Evolutionary conservation across 2,329 filamentous ascomycete species (phyloP), one percentile per base, ranked within the genome.

Genomic region (Colletotrichum falcatum): DNA sequence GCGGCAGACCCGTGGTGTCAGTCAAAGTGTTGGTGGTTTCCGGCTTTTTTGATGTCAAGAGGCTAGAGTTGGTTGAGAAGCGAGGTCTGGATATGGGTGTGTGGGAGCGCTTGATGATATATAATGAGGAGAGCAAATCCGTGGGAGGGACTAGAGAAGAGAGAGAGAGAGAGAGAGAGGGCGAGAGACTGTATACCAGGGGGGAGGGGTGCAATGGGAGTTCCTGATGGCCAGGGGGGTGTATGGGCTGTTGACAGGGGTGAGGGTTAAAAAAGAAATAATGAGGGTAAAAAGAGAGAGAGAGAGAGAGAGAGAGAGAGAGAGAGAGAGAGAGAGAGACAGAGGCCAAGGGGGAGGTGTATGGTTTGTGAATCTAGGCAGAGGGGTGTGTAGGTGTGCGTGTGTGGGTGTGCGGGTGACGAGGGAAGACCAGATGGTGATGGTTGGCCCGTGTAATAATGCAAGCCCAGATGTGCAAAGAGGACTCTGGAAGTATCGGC

Each of bases 81-180:
- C 33, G 46, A 65, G 5, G 53, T 33, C 30, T 12, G 2, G 12
- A 6, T 20, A 62, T 67, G 44, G 46, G 44, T 42, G 54, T 33
- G 67, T 62, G 63, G 67, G 67, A 70, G 28, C 51, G 63, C 67
- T 67, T 70, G 67, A 59, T 67, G 64, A 70, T 70, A 70, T 67
- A 70, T 70, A 70, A 37, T 30, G 35, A 44, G 66, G 51, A 12
- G 56, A 68, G 66, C 56, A 44, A 37, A 23, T 39, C 66, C 53
- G 55, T 37, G 63, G 67, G 33, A 66, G 56, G n/a, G 56, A 66
- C 60, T 8, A 49, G 59, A 39, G 49, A n/a, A 54, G 51, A n/a
- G 51, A 33, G 53, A 42, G 53, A 42, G 39, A 42, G 16, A 42
- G 53, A 42, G 39, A 42, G 39, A 53, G 49, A 30, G 49, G n/a